Evolutionary conservation across 352 stramenopile genomes (phyloP).

Genomic region (Pythium volutum): DNA sequence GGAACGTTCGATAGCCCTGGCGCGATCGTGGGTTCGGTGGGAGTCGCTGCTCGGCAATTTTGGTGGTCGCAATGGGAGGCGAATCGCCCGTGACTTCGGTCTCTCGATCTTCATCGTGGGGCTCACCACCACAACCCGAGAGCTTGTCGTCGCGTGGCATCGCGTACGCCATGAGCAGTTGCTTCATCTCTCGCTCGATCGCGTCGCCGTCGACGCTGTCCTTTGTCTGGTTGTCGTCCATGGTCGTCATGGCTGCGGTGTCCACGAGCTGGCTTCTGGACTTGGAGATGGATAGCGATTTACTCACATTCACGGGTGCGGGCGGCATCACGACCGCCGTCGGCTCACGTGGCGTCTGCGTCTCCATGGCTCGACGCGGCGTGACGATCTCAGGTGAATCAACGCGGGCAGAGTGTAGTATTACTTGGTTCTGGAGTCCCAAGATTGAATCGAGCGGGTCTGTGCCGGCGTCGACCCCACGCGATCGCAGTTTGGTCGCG

Average conservation of each 20-base stretch:
- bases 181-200: conserved; percentile 61
- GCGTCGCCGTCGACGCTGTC: conserved; percentile 26
- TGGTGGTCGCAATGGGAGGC: conserved; percentile 39
- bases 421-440: conserved; percentile 8
- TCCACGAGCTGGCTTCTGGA: conserved; percentile 5
- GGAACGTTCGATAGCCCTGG: conserved; percentile 51
- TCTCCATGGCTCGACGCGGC: conserved; percentile 41
- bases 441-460: conserved; percentile 59
- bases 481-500: neutral
- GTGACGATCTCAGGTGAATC: conserved; percentile 1
- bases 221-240: conserved; percentile 12
- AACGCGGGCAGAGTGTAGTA: neutral
- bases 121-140: conserved; percentile 13
- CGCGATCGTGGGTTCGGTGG: conserved; percentile 43
- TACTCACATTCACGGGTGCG: conserved; percentile 27
- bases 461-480: conserved; percentile 43
- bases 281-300: conserved; percentile 1
- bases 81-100: conserved; percentile 28
- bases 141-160: conserved; percentile 5
- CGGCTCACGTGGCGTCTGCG: conserved; percentile 33
- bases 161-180: conserved; percentile 38
- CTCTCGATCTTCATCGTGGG: conserved; percentile 17
- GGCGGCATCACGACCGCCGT: conserved; percentile 29
- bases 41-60: conserved; percentile 46
- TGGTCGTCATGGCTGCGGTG: neutral